Base-by-base conservation (phyloP, 164 flowering plant genomes). In the Chloranthus sessilifolius region DNA sequence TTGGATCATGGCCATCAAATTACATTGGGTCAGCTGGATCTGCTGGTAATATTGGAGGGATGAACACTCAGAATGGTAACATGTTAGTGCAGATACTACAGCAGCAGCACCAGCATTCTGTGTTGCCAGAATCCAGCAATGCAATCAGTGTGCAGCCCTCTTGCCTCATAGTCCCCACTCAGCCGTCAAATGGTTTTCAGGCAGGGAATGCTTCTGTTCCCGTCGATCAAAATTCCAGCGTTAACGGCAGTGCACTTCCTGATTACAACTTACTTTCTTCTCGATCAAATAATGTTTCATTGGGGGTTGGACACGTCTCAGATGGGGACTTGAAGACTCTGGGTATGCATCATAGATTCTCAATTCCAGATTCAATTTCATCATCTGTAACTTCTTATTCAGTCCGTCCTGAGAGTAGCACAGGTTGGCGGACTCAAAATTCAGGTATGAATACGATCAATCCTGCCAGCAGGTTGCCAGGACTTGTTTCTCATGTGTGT, bases 101-200 rank as follows among this genome's bases (percentile, higher is more conserved):
- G 37, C 74, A 63, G 59, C 74, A 47, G 36, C 63, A 61, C 12
- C 80, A 64, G 41, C 82, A 65, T 42, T 16, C 70, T 33, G 15
- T 52, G 26, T 36, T 55, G 2, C 41, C 65, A 17, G 89, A 82
- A 34, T 50, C 82, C 16, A 62, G 63, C 62, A 74, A 69, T 34
- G 56, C 72, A 28, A 77, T 79, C 52, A 83, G 58, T 51, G 85
- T 86, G 60, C 88, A 83, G 55, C 90, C 90, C 8, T 83, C 95
- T 54, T 81, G 90, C 58, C 71, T 76, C 19, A 78, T 85, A 17
- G 73, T 63, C 12, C 87, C 90, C 2, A 67, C 88, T 46, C 80
- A 55, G 26, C 64, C 76, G 7, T 63, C 74, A 43, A 63, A 54
- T 37, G 59, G 36, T 58, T 73, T 69, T 63, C 79, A 66, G 15